These are phyloP conservation scores for Calcarisporium arbuscula DNA, from an alignment of 2,329 filamentous ascomycete genomes.

Conservation along the genomic window DNA sequence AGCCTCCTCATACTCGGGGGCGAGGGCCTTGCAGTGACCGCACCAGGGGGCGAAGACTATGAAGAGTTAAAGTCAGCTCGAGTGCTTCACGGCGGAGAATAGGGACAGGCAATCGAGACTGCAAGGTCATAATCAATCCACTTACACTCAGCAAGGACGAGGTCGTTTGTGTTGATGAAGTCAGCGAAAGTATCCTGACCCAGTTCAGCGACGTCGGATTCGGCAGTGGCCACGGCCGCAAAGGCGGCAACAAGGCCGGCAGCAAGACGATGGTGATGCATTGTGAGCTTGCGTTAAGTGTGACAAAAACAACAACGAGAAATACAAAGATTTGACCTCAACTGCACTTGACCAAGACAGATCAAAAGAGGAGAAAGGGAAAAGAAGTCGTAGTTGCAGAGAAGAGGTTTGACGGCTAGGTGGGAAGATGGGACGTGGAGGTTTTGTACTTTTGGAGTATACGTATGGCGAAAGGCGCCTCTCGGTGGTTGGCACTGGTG, in stretches of 20 bases:
- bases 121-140: constrained; percentile 12
- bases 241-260: constrained; percentile 49
- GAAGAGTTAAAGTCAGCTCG: constrained; percentile 26
- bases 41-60: constrained; percentile 93
- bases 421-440: constrained; percentile 19
- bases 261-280: constrained; percentile 46
- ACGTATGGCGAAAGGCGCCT: not conserved
- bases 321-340: not conserved
- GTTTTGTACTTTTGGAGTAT: constrained; percentile 26
- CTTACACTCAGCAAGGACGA: constrained; percentile 93
- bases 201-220: constrained; percentile 78
- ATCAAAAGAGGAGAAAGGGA: constrained; percentile 5
- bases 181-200: constrained; percentile 81
- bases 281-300: constrained; percentile 23
- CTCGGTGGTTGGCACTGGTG: constrained; percentile 16
- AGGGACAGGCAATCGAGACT: not conserved
- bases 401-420: constrained; percentile 12
- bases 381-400: constrained; percentile 11
- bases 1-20: constrained; percentile 83
- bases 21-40: constrained; percentile 97
- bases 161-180: constrained; percentile 78
- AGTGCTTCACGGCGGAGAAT: constrained; percentile 1
- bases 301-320: constrained; percentile 1
- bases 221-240: constrained; percentile 53
- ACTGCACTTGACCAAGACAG: not conserved